These are phyloP conservation scores for Candida anutae DNA, from an alignment of 1,139 yeast genomes.

Conservation along the genomic window DNA sequence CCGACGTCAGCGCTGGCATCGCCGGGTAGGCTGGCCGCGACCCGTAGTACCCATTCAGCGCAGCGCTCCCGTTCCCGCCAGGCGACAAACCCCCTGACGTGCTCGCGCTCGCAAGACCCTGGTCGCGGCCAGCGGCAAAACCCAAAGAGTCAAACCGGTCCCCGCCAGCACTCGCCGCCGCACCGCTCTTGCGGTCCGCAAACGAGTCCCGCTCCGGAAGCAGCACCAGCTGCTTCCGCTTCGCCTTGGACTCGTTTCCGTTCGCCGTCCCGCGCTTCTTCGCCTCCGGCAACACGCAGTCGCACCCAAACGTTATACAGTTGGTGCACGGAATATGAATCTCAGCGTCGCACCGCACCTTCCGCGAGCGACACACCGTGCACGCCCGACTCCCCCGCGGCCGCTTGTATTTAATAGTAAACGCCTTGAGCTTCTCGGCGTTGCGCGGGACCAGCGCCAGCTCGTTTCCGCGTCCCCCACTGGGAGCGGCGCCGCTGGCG, in stretches of 20 bases:
- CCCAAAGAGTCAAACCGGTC: neutral
- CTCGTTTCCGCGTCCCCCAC: neutral
- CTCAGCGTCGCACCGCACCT: constrained; percentile 61
- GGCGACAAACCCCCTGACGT: neutral
- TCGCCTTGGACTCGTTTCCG: constrained; percentile 16
- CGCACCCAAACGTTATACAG: constrained; percentile 71
- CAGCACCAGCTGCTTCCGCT: constrained; percentile 13
- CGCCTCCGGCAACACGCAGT: constrained; percentile 58
- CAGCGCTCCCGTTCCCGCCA: constrained; percentile 1
- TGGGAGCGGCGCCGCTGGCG: neutral
- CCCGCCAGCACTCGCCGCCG: neutral
- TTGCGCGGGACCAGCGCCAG: too few relatives aligned
- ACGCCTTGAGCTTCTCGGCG: constrained; percentile 16
- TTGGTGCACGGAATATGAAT: constrained; percentile 72
- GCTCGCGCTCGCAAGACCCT: neutral
- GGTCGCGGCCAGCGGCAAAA: neutral
- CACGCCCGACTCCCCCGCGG: constrained; percentile 50
- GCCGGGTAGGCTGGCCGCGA: constrained; percentile 2
- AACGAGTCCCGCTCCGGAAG: too few relatives aligned
- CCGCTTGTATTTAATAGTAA: constrained; percentile 42
- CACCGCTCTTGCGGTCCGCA: neutral
- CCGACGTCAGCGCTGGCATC: constrained; percentile 2
- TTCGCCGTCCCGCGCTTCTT: constrained; percentile 33
- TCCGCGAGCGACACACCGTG: constrained; percentile 58
- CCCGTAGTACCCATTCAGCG: neutral